These are phyloP conservation scores for Pittosporum tobira DNA, from an alignment of 129 eudicot species.

Conservation along the genomic window DNA sequence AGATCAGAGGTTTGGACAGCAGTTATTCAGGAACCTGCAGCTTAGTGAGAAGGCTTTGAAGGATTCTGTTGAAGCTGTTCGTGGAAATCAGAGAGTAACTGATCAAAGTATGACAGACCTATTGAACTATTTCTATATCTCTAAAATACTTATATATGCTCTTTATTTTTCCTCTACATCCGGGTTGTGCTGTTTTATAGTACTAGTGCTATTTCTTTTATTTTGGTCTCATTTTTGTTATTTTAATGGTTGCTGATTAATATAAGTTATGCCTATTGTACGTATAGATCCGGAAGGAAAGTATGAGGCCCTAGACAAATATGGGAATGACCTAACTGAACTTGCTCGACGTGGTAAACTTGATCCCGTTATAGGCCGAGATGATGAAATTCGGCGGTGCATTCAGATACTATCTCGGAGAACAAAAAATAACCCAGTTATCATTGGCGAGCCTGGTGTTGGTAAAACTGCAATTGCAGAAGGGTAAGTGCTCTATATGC, in stretches of 20 bases:
- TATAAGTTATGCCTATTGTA: slow-evolving; percentile 1
- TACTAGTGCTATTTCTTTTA: not conserved
- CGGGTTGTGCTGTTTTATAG: not conserved
- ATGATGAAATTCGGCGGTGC: slow-evolving; percentile 92
- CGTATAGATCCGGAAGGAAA: slow-evolving; percentile 89
- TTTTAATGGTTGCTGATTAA: not conserved
- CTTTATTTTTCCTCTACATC: no score
- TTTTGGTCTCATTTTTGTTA: not conserved
- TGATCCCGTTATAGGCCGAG: slow-evolving; percentile 94
- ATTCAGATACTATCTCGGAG: slow-evolving; percentile 82
- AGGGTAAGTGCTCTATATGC: slow-evolving; percentile 50
- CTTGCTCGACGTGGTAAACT: slow-evolving; percentile 89
- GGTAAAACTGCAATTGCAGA: slow-evolving; percentile 99
- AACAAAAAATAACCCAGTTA: slow-evolving; percentile 93
- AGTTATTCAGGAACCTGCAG: slow-evolving; percentile 48
- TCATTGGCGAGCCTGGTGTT: slow-evolving; percentile 98
- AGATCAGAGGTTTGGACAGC: slow-evolving; percentile 78
- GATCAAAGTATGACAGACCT: slow-evolving; percentile 64
- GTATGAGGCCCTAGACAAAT: slow-evolving; percentile 82
- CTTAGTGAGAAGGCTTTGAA: slow-evolving; percentile 71
- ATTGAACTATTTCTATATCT: no score
- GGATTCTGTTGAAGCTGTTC: slow-evolving; percentile 85
- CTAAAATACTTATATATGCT: no score
- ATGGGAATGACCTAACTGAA: slow-evolving; percentile 84
- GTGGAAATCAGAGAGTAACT: slow-evolving; percentile 92